phyloP scores from a whole-genome alignment of 2,329 filamentous ascomycete species.

The Alternaria gaisen region DNA sequence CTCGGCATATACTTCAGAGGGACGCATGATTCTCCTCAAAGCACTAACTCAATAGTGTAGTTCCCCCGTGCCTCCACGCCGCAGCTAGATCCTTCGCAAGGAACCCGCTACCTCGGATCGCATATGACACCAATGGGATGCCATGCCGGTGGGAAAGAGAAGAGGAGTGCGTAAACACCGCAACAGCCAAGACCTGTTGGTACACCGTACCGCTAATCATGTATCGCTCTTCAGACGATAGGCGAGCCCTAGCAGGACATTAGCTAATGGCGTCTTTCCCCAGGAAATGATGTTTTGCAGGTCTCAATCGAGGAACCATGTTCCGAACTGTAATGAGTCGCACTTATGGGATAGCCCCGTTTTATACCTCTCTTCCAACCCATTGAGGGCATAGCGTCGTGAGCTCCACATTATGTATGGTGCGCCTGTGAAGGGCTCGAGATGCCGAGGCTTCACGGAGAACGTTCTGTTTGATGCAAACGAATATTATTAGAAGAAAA shows the following conservation, averaged over 20 bases:
- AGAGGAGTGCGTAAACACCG: not conserved
- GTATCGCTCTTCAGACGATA: not conserved
- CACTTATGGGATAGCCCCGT: not conserved
- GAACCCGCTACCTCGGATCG: not conserved
- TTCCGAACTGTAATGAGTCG: not conserved
- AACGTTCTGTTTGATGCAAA: not conserved
- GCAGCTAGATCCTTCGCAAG: not conserved
- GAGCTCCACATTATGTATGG: not conserved
- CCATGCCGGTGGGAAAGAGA: not conserved
- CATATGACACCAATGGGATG: not conserved
- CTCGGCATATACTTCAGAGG: not conserved
- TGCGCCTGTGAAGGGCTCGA: not conserved
- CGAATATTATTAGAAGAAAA: not conserved
- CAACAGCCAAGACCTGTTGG: not conserved
- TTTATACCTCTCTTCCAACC: not conserved
- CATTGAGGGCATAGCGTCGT: not conserved
- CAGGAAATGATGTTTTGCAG: not conserved
- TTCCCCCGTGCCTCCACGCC: not conserved
- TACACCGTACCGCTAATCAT: not conserved
- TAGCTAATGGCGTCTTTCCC: not conserved
- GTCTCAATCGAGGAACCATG: not conserved
- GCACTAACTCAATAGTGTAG: not conserved
- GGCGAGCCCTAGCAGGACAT: not conserved
- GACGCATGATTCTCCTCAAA: not conserved
- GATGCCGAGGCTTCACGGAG: not conserved